Evolutionary conservation across 2,329 filamentous ascomycete genomes (phyloP).

Genomic region (Fonsecaea pugnacius): DNA sequence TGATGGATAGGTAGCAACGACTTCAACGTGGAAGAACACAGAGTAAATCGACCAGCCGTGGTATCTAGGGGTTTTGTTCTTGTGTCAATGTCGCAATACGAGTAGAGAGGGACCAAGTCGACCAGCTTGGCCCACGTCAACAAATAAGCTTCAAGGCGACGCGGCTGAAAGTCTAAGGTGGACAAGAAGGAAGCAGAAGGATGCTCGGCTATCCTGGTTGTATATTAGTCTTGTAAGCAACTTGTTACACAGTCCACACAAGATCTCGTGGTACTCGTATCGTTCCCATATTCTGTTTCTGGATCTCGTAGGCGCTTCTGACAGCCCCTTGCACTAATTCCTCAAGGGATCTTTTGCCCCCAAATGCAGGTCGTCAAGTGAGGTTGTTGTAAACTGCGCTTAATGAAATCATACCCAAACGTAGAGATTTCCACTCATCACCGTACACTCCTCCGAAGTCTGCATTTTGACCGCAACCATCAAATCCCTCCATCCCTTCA

Average conservation of each 20-base stretch:
- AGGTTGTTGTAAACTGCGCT: neutral
- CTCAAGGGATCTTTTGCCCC: neutral
- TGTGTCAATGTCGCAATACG: neutral
- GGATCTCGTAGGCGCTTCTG: neutral
- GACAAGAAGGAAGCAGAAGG: constrained; percentile 2
- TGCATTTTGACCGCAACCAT: neutral
- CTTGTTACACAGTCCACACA: neutral
- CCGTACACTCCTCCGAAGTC: neutral
- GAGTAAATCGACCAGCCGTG: neutral
- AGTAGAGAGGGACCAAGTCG: too few relatives aligned
- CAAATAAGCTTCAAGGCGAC: neutral
- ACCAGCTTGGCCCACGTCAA: neutral
- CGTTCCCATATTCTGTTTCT: neutral
- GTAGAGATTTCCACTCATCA: neutral
- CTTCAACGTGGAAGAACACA: neutral
- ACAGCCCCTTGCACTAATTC: neutral
- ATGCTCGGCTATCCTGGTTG: neutral
- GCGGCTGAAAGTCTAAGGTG: neutral
- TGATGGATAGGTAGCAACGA: neutral
- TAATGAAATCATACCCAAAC: neutral
- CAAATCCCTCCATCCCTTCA: neutral
- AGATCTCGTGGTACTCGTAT: neutral
- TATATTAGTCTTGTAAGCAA: neutral
- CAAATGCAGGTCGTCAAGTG: neutral
- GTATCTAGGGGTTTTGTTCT: neutral